Percentiles rank a stretch among this genome's conserved stretches.
These are phyloP conservation scores for Eucalyptus erythrocorys DNA, from an alignment of 345 rosid species.

Conservation along the genomic window DNA sequence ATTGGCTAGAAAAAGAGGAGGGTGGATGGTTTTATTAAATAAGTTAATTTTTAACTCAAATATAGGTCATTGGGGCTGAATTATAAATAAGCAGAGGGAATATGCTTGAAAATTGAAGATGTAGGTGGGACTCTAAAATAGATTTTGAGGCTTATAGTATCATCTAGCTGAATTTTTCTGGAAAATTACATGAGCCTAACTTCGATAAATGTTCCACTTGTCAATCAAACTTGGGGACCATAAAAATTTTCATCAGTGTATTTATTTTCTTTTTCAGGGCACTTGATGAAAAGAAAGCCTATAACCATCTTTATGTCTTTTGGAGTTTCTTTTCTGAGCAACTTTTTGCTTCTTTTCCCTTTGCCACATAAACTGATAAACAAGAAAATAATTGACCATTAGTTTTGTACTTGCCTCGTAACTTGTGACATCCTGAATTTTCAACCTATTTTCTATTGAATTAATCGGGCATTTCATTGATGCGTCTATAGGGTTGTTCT, in stretches of 20 bases:
- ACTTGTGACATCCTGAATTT: too few species aligned
- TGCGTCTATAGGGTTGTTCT: too few species aligned
- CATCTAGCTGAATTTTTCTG: too few species aligned
- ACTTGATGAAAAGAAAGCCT: background rate
- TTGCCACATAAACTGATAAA: background rate
- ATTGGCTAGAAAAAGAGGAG: background rate
- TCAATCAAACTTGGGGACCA: too few species aligned
- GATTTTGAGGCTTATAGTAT: background rate
- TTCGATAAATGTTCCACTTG: too few species aligned
- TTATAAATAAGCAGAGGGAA: background rate
- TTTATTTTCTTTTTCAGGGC: background rate
- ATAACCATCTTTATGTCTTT: background rate
- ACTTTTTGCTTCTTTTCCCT: background rate
- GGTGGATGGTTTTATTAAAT: background rate
- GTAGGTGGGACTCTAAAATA: background rate
- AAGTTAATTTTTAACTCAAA: background rate
- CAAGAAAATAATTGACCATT: background rate
- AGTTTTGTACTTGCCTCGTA: too few species aligned
- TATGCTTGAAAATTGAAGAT: background rate
- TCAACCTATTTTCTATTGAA: too few species aligned
- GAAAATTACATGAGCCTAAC: background rate
- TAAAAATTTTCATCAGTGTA: too few species aligned
- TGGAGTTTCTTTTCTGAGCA: background rate
- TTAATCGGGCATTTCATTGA: too few species aligned
- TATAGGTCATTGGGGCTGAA: background rate